Evolutionary conservation across 192 early-diverging fungal species (phyloP).

Genomic region (Phlyctochytrium arcticum): DNA sequence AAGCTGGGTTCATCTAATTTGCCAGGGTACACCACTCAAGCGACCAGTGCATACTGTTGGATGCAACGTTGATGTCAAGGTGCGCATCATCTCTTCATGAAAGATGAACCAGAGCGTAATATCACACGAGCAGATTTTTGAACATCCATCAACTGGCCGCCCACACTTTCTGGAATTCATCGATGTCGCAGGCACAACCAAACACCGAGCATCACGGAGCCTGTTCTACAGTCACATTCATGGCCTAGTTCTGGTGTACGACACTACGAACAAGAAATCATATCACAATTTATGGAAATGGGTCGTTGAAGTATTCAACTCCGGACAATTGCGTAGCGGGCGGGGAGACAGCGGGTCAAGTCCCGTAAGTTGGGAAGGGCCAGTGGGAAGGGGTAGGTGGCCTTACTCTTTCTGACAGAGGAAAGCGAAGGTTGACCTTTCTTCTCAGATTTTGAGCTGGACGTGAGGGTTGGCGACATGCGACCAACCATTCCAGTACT

Average conservation of each 20-base stretch:
- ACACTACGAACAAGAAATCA: constrained; percentile 44
- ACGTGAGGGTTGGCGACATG: constrained; percentile 16
- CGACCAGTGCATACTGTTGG: constrained; percentile 42
- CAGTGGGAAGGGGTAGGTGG: too few species aligned
- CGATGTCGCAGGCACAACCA: constrained; percentile 44
- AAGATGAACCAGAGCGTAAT: background rate
- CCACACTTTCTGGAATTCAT: constrained; percentile 54
- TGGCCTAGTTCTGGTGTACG: constrained; percentile 52
- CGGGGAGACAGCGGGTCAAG: background rate
- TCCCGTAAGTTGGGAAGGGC: too few species aligned
- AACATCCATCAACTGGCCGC: constrained; percentile 16
- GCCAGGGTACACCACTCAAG: constrained; percentile 40
- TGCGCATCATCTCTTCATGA: constrained; percentile 19
- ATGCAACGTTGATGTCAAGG: constrained; percentile 47
- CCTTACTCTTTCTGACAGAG: too few species aligned
- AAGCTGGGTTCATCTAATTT: constrained; percentile 49
- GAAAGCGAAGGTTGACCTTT: too few species aligned
- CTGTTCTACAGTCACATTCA: constrained; percentile 46
- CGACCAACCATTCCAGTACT: constrained; percentile 17
- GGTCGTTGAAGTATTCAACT: constrained; percentile 28
- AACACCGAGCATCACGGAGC: constrained; percentile 42
- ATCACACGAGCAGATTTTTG: constrained; percentile 11
- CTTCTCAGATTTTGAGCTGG: constrained; percentile 14
- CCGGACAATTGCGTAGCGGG: constrained; percentile 3
- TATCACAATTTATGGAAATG: constrained; percentile 57